phyloP scores from a whole-genome alignment of 176 grass and related monocot species.

The Cymbopogon citratus region DNA sequence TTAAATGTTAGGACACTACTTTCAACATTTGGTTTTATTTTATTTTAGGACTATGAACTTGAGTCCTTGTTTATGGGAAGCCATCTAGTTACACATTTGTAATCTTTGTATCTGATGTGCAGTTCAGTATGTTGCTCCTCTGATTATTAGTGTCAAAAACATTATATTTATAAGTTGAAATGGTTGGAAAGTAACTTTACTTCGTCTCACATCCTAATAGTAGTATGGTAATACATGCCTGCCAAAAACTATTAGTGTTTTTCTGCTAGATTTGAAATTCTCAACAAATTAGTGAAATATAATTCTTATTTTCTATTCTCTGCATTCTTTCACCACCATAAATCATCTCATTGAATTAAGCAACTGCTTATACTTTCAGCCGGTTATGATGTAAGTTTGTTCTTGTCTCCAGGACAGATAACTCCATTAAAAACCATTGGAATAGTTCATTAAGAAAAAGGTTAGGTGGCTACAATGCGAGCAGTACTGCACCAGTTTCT shows the following conservation, averaged over 20 bases:
- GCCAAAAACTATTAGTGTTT: neutral
- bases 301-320: neutral
- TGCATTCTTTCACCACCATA: neutral
- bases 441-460: slow-evolving; percentile 90
- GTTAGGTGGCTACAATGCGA: slow-evolving; percentile 41
- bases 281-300: neutral
- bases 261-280: neutral
- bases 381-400: slow-evolving; percentile 22
- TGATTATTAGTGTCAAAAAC: slow-evolving; percentile 17
- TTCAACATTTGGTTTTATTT: slow-evolving; percentile 16
- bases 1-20: neutral
- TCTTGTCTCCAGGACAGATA: slow-evolving; percentile 73
- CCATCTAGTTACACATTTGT: neutral
- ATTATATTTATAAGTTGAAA: neutral
- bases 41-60: neutral
- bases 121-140: neutral
- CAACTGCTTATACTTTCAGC: slow-evolving; percentile 9
- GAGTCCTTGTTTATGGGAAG: neutral
- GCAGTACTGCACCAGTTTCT: slow-evolving; percentile 22
- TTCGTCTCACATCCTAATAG: neutral
- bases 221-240: neutral
- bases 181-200: neutral
- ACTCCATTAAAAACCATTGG: slow-evolving; percentile 98
- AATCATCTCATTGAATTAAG: slow-evolving; percentile 6
- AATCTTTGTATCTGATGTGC: neutral